Conservation (phyloP, 148 eudicot genomes). For the Simmondsia chinensis region DNA sequence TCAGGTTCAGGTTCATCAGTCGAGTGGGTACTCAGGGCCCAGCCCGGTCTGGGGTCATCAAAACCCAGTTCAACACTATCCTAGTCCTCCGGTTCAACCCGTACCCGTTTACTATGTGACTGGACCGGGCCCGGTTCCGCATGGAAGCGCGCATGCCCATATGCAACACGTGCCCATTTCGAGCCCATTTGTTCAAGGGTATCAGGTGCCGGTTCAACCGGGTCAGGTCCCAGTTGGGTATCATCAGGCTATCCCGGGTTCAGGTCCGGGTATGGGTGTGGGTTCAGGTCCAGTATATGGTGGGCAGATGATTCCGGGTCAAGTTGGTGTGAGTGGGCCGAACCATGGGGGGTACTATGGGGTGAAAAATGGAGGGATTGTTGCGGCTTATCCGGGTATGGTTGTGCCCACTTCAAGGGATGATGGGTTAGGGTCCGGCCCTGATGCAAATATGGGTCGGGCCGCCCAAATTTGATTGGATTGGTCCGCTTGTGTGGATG, state of each 20-base stretch:
- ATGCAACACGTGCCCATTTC: slow-evolving; percentile 35
- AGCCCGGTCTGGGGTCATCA: slow-evolving; percentile 35
- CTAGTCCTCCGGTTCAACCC: slow-evolving; percentile 22
- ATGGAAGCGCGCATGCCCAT: slow-evolving; percentile 21
- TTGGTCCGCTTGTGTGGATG: too few relatives aligned
- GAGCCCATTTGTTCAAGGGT: slow-evolving; percentile 24
- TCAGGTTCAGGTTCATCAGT: slow-evolving; percentile 9
- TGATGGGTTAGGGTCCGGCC: slow-evolving; percentile 32
- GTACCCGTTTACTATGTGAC: slow-evolving; percentile 67
- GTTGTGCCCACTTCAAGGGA: slow-evolving; percentile 30
- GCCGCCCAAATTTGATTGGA: not conserved
- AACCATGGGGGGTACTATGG: slow-evolving; percentile 50
- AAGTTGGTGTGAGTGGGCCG: slow-evolving; percentile 14
- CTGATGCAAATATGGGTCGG: slow-evolving; percentile 33
- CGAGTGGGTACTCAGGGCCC: slow-evolving; percentile 23
- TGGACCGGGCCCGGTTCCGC: slow-evolving; percentile 37
- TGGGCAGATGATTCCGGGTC: slow-evolving; percentile 6
- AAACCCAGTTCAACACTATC: slow-evolving; percentile 24
- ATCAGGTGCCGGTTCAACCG: slow-evolving; percentile 13
- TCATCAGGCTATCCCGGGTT: too few relatives aligned
- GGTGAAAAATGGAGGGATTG: slow-evolving; percentile 27
- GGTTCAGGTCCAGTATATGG: slow-evolving; percentile 42
- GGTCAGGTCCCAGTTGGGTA: slow-evolving; percentile 6
- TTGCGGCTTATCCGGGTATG: slow-evolving; percentile 40
- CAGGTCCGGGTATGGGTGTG: slow-evolving; percentile 5